These are phyloP conservation scores for Macadamia tetraphylla DNA, from an alignment of 164 flowering plant species.

Conservation along the genomic window DNA sequence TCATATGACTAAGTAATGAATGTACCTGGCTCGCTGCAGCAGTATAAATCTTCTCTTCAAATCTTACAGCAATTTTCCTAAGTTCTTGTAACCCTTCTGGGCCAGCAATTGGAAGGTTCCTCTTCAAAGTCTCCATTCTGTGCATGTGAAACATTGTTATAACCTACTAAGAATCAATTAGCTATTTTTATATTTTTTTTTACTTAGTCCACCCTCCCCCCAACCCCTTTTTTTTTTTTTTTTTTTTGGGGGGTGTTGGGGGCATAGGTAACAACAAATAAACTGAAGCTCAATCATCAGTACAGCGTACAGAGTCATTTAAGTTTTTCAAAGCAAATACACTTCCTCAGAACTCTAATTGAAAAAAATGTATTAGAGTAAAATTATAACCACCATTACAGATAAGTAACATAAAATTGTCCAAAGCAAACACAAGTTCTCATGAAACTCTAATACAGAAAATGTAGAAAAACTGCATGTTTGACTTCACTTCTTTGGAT, in stretches of 20 bases:
- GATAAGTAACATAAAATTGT: background rate
- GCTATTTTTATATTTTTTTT: too few relatives aligned
- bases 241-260: too few relatives aligned
- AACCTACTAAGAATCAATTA: background rate
- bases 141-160: slow-evolving; percentile 1
- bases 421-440: background rate
- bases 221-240: too few relatives aligned
- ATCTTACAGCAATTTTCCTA: slow-evolving; percentile 18
- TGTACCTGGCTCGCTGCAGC: slow-evolving; percentile 13
- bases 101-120: slow-evolving; percentile 31
- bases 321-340: too few relatives aligned
- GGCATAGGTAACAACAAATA: too few relatives aligned
- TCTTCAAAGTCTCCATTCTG: slow-evolving; percentile 44
- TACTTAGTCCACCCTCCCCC: too few relatives aligned
- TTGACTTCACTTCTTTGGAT: too few relatives aligned
- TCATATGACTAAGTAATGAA: background rate
- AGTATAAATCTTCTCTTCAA: slow-evolving; percentile 16
- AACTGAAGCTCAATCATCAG: background rate
- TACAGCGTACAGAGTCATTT: background rate
- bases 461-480: too few relatives aligned
- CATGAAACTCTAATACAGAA: background rate
- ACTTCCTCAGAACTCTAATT: background rate
- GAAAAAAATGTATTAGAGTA: too few relatives aligned
- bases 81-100: slow-evolving; percentile 42
- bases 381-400: background rate